Conservation (phyloP, 352 stramenopile genomes). For the Globisporangium spiculum region DNA sequence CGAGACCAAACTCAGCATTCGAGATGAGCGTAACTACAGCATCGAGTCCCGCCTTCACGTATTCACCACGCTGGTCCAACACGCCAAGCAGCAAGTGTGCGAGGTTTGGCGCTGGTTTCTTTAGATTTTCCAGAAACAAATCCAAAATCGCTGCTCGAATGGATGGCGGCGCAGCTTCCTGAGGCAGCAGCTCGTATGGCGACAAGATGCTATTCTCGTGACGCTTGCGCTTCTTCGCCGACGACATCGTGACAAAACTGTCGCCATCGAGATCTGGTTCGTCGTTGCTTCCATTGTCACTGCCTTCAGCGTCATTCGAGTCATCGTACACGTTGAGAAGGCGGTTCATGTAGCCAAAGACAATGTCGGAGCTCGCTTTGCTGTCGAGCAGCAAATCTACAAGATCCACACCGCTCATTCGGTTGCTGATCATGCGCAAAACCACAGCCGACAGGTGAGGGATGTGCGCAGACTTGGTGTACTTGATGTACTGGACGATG, state of each 20-base stretch:
- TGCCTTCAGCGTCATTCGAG: slow-evolving; percentile 22
- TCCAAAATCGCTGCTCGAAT: slow-evolving; percentile 73
- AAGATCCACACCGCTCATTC: slow-evolving; percentile 54
- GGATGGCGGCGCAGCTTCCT: slow-evolving; percentile 35
- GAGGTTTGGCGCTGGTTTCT: slow-evolving; percentile 73
- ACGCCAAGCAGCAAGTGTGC: slow-evolving; percentile 68
- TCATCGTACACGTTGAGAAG: slow-evolving; percentile 70
- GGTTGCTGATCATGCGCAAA: slow-evolving; percentile 62
- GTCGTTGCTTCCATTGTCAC: slow-evolving; percentile 15
- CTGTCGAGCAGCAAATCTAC: slow-evolving; percentile 72
- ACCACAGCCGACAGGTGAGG: slow-evolving; percentile 67
- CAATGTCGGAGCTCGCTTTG: slow-evolving; percentile 58
- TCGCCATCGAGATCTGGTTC: slow-evolving; percentile 19
- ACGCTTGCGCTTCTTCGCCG: slow-evolving; percentile 39
- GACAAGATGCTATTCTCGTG: slow-evolving; percentile 45
- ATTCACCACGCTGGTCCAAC: slow-evolving; percentile 36
- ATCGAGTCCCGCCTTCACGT: slow-evolving; percentile 60
- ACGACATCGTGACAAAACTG: slow-evolving; percentile 33
- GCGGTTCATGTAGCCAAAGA: slow-evolving; percentile 78
- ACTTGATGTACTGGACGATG: slow-evolving; percentile 84
- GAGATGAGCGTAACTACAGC: slow-evolving; percentile 73
- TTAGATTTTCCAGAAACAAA: slow-evolving; percentile 74
- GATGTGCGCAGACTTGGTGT: slow-evolving; percentile 73
- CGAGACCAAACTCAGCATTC: slow-evolving; percentile 61
- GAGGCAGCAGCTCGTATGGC: slow-evolving; percentile 43